Base-by-base conservation (phyloP, 2,329 filamentous ascomycete genomes). In the Fusarium nisikadoi region DNA sequence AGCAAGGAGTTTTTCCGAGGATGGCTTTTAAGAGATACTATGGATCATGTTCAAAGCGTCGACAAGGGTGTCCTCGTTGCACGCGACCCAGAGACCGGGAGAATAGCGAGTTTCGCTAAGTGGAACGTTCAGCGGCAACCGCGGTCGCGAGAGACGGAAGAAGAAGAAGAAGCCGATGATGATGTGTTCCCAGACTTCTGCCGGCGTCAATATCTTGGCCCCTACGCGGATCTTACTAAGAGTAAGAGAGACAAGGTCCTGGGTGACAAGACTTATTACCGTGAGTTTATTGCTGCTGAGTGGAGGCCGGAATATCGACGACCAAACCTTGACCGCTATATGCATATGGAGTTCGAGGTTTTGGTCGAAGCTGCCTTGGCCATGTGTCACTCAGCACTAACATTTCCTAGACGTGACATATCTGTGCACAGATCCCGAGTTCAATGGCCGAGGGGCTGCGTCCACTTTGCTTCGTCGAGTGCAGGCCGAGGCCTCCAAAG, bases 361-460 rank as follows among this genome's bases (percentile, higher is more conserved):
- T 35, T 17, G 17, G 33, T 19, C 35, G 23, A 38, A 45, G 17
- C 16, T 27, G 31, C 27, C 25, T 23, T n/a, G 20, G 12, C n/a
- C 19, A 20, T 25, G 41, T 43, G 50, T 27, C 59, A 39, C 35
- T 56, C 56, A n/a, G n/a, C 46, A 62, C 70, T 72, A 56, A 72
- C 53, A 50, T 50, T 25, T 59, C n/a, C 46, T 68, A 81, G 81
- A 83, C 59, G 78, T 83, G 38, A 79, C 79, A 42, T 84, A 83
- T 69, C 74, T 84, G 57, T 84, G 83, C 71, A 81, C 79, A 29
- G 76, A 81, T 68, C 80, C 80, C 25, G 69, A 67, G 38, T 81
- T 78, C 65, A 77, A 78, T 31, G 77, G 81, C 17, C 79, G 70
- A 58, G 83, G 83, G 39, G 81, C 79, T 27, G 83, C 80, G 10